Conservation (phyloP, 148 eudicot genomes). For the Silene uniflora region DNA sequence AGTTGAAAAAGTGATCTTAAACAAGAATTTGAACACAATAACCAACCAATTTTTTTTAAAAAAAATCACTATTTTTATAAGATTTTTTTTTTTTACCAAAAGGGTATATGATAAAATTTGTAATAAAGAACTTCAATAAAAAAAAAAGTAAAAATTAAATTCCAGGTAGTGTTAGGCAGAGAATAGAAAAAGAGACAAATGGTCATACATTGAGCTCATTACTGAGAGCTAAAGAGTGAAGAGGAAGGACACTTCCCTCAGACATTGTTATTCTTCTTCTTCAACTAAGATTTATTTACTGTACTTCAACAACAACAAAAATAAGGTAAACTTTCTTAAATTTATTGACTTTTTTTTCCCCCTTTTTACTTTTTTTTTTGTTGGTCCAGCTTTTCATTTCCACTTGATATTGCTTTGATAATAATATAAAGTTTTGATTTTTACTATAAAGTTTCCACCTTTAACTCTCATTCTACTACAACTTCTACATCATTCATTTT, state of each 20-base stretch:
- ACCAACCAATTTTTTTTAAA: no score
- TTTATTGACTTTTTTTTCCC: slow-evolving; percentile 16
- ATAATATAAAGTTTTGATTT: slow-evolving; percentile 15
- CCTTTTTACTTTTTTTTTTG: no score
- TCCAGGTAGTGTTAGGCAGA: slow-evolving; percentile 14
- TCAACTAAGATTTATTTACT: background rate
- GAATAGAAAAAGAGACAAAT: slow-evolving; percentile 3
- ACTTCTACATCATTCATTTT: background rate
- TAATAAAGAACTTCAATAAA: no score
- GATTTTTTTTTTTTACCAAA: no score
- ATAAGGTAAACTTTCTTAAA: slow-evolving; percentile 12
- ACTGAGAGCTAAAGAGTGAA: slow-evolving; percentile 17
- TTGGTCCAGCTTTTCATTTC: slow-evolving; percentile 6
- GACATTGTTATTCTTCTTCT: slow-evolving; percentile 15
- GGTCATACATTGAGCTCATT: background rate
- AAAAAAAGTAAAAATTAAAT: background rate
- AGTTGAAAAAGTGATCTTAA: no score
- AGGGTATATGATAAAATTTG: no score
- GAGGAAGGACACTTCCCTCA: background rate
- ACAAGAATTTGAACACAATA: no score
- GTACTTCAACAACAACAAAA: background rate
- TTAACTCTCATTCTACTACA: slow-evolving; percentile 12
- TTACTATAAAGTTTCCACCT: slow-evolving; percentile 17
- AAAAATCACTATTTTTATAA: no score
- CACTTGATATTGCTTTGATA: slow-evolving; percentile 29